Conservation (phyloP, 345 rosid species). For the Gossypium ekmanianum region DNA sequence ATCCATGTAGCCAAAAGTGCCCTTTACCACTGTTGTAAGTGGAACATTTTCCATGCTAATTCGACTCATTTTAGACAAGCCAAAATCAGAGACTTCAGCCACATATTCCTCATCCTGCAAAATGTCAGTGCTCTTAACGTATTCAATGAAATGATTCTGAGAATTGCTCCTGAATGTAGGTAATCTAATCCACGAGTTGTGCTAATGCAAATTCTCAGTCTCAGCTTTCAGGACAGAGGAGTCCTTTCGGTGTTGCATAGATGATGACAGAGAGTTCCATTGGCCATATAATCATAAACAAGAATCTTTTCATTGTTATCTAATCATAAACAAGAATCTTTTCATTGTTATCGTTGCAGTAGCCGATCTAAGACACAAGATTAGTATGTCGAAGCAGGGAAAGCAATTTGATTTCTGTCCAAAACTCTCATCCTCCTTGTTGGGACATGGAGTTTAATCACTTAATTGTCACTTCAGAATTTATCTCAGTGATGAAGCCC, state of each 20-base stretch:
- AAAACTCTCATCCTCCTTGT: not conserved
- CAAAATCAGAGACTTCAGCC: conserved; percentile 40
- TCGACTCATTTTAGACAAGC: conserved; percentile 36
- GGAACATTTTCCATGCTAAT: conserved; percentile 26
- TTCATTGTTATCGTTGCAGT: not conserved
- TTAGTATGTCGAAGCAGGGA: too few species aligned
- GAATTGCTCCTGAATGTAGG: conserved; percentile 30
- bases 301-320: not conserved
- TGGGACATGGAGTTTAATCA: not conserved
- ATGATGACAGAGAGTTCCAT: conserved; percentile 31
- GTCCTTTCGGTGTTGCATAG: conserved; percentile 22
- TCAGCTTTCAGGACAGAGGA: conserved; percentile 35
- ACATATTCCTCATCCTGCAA: conserved; percentile 31
- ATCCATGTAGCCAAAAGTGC: conserved; percentile 32
- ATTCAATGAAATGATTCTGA: conserved; percentile 30
- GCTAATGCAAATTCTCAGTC: conserved; percentile 35
- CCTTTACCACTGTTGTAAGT: conserved; percentile 25
- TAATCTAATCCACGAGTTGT: conserved; percentile 35
- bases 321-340: not conserved
- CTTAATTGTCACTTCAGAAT: conserved; percentile 30
- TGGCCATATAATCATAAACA: conserved; percentile 33
- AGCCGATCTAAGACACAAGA: too few species aligned
- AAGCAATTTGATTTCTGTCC: not conserved
- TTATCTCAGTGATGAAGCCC: conserved; percentile 26
- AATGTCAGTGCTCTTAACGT: conserved; percentile 38